These are phyloP conservation scores for Malus hybrid DNA, from an alignment of 331 rosid species.

Conservation along the genomic window DNA sequence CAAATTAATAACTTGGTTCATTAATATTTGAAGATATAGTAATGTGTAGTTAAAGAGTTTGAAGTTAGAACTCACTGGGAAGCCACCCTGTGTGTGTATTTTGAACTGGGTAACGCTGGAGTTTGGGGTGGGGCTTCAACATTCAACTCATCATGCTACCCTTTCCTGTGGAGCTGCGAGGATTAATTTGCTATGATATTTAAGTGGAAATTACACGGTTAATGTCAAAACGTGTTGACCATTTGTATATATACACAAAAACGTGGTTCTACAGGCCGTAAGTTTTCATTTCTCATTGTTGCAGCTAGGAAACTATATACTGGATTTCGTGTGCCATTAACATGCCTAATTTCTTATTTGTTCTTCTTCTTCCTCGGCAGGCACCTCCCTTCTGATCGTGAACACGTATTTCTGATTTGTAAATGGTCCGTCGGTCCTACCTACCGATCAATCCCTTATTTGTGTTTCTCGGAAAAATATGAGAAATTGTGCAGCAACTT, in stretches of 20 bases:
- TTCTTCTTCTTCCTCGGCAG: not conserved
- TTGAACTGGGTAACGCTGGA: no score
- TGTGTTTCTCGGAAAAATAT: not conserved
- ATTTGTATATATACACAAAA: no score
- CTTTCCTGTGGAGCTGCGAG: no score
- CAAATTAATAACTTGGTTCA: no score
- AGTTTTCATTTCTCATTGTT: not conserved
- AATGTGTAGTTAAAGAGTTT: no score
- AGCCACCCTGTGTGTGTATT: no score
- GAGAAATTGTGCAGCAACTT: not conserved
- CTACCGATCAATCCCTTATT: not conserved
- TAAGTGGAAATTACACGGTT: no score
- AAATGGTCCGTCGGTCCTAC: not conserved
- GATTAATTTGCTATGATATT: no score
- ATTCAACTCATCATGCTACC: no score
- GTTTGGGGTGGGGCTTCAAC: no score
- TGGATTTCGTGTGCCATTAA: not conserved
- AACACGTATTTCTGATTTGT: not conserved
- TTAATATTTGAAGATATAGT: no score
- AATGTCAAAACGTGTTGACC: not conserved
- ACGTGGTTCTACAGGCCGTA: not conserved
- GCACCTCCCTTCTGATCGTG: not conserved
- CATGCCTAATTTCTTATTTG: not conserved
- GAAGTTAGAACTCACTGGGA: no score
- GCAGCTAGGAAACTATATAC: not conserved